Conservation (phyloP, 2,329 filamentous ascomycete genomes). For the Plectosphaerella sp. region DNA sequence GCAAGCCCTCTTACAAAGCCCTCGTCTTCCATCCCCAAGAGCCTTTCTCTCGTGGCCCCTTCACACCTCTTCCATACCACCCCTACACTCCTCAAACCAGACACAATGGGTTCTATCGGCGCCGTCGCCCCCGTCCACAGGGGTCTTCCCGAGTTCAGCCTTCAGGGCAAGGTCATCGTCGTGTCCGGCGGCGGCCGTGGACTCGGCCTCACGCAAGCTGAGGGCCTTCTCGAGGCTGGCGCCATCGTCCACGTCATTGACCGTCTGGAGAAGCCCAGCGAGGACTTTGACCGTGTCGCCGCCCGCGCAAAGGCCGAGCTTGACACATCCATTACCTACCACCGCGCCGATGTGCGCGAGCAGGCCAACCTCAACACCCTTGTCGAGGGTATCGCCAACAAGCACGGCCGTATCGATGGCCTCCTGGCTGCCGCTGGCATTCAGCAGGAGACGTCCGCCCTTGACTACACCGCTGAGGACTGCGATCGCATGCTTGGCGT, state of each 20-base stretch:
- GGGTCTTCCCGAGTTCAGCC: slow-evolving; percentile 67
- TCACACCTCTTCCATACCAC: not conserved
- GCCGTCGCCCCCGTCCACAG: slow-evolving; percentile 3
- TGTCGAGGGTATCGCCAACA: slow-evolving; percentile 63
- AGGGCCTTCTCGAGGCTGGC: slow-evolving; percentile 75
- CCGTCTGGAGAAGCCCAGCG: slow-evolving; percentile 43
- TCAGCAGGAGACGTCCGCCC: slow-evolving; percentile 77
- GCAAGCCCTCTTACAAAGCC: not conserved
- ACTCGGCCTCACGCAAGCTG: slow-evolving; percentile 71
- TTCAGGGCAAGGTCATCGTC: slow-evolving; percentile 68
- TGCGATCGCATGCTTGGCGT: slow-evolving; percentile 76
- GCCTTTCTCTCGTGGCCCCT: not conserved
- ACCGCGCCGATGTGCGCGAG: slow-evolving; percentile 76
- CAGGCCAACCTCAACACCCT: slow-evolving; percentile 62
- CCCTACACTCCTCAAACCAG: not conserved
- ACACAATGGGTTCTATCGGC: not conserved
- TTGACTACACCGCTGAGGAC: slow-evolving; percentile 75
- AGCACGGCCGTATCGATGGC: slow-evolving; percentile 72
- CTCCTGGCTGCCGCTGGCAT: slow-evolving; percentile 67
- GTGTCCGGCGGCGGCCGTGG: slow-evolving; percentile 76
- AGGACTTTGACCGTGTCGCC: slow-evolving; percentile 62
- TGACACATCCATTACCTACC: slow-evolving; percentile 67
- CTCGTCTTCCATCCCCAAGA: not conserved
- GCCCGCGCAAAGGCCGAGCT: slow-evolving; percentile 59
- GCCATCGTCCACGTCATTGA: slow-evolving; percentile 70